Evolutionary conservation across 2,329 filamentous ascomycete species (phyloP).

Genomic region (Tolypocladium ovalisporum): DNA sequence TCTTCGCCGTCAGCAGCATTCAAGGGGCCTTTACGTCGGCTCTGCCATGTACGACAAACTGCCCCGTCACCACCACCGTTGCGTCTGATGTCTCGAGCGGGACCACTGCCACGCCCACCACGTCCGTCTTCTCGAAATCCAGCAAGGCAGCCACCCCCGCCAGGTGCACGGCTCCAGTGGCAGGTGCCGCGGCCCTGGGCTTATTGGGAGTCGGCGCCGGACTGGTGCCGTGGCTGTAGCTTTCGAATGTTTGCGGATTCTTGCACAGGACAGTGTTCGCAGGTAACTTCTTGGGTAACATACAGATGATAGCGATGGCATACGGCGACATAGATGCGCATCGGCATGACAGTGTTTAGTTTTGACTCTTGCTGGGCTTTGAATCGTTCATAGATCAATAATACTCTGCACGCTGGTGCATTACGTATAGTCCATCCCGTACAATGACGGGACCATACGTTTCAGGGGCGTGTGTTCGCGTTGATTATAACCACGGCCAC

Average conservation of each 20-base stretch:
- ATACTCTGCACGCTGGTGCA: not conserved
- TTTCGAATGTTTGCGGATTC: not conserved
- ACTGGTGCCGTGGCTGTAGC: conserved; percentile 9
- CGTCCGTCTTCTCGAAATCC: conserved; percentile 7
- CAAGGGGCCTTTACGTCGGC: conserved; percentile 29
- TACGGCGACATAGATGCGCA: not conserved
- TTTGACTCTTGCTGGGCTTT: not conserved
- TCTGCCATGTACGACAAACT: conserved; percentile 30
- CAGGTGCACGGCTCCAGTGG: conserved; percentile 15
- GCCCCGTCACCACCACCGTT: conserved; percentile 21
- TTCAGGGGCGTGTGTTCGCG: no score
- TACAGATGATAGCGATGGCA: not conserved
- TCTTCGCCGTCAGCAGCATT: conserved; percentile 40
- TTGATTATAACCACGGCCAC: no score
- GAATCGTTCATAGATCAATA: not conserved
- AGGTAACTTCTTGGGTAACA: not conserved
- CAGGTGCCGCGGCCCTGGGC: conserved; percentile 15
- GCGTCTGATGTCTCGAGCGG: conserved; percentile 9
- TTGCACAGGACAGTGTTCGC: not conserved
- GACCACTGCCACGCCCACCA: conserved; percentile 9
- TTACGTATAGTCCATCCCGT: not conserved
- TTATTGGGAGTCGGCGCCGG: conserved; percentile 17
- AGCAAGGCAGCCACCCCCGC: conserved; percentile 12
- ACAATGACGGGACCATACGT: not conserved
- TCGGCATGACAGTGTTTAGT: not conserved